These are phyloP conservation scores for Alectoria sarmentosa DNA, from an alignment of 495 filamentous ascomycete species.

Conservation along the genomic window DNA sequence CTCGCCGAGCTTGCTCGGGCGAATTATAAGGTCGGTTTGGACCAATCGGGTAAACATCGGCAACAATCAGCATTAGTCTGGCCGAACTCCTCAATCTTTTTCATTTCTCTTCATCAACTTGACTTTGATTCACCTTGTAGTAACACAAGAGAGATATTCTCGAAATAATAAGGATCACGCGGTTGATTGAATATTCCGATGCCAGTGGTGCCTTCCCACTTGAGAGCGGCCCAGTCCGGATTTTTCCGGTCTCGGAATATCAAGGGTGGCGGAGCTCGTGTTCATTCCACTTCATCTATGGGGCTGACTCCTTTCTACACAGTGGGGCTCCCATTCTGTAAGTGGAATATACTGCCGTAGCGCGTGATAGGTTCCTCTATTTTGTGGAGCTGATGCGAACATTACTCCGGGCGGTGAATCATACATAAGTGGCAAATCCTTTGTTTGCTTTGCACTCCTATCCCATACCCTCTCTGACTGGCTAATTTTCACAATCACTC, in stretches of 20 bases:
- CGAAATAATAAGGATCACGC: not conserved
- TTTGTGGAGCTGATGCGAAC: constrained; percentile 15
- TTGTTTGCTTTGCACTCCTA: not conserved
- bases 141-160: too few relatives aligned
- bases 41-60: not conserved
- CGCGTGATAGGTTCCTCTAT: constrained; percentile 1
- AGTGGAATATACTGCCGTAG: not conserved
- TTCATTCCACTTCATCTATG: not conserved
- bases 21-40: not conserved
- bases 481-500: not conserved
- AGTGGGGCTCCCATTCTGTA: not conserved
- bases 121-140: too few relatives aligned
- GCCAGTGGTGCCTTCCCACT: not conserved
- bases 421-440: constrained; percentile 20
- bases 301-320: not conserved
- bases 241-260: constrained; percentile 8
- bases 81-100: not conserved
- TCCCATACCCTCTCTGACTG: not conserved
- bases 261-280: not conserved
- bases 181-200: not conserved
- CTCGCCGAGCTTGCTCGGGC: not conserved
- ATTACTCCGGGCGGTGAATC: constrained; percentile 11
- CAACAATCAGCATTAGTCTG: not conserved
- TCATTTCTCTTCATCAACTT: too few relatives aligned
- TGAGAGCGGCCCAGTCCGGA: not conserved